These are phyloP conservation scores for Coelastrella sp. DNA, from an alignment of 139 green algal species.

Conservation along the genomic window DNA sequence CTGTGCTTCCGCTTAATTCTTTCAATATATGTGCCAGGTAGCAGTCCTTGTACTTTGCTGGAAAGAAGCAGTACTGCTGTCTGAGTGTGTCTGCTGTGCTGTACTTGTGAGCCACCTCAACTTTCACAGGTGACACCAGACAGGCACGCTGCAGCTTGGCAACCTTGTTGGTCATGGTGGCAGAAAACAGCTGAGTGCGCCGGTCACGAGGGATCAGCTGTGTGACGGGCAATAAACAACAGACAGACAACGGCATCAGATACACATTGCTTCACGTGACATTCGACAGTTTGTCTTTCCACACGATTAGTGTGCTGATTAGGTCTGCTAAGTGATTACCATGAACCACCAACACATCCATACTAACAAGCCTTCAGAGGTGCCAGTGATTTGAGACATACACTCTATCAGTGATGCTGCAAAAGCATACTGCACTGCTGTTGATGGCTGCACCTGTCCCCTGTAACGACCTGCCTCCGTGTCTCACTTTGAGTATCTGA, in stretches of 20 bases:
- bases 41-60: slow-evolving; percentile 99
- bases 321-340: too few species aligned
- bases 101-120: slow-evolving; percentile 98
- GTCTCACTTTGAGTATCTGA: slow-evolving; percentile 92
- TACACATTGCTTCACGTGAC: background rate
- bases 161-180: slow-evolving; percentile 99
- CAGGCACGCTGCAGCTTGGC: slow-evolving; percentile 98
- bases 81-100: slow-evolving; percentile 96
- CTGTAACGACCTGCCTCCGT: background rate
- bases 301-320: too few species aligned
- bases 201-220: slow-evolving; percentile 80
- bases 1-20: slow-evolving; percentile 81
- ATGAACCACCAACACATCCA: too few species aligned
- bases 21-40: slow-evolving; percentile 94
- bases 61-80: slow-evolving; percentile 99
- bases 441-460: too few species aligned
- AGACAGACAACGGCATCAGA: background rate
- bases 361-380: too few species aligned
- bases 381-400: too few species aligned
- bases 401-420: too few species aligned
- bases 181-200: slow-evolving; percentile 96
- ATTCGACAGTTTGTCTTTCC: too few species aligned
- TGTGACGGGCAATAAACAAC: background rate
- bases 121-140: slow-evolving; percentile 92
- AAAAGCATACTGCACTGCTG: too few species aligned